These are phyloP conservation scores for Neoboletus brunneissimus DNA, from an alignment of 768 basidiomycete genomes.

Conservation along the genomic window DNA sequence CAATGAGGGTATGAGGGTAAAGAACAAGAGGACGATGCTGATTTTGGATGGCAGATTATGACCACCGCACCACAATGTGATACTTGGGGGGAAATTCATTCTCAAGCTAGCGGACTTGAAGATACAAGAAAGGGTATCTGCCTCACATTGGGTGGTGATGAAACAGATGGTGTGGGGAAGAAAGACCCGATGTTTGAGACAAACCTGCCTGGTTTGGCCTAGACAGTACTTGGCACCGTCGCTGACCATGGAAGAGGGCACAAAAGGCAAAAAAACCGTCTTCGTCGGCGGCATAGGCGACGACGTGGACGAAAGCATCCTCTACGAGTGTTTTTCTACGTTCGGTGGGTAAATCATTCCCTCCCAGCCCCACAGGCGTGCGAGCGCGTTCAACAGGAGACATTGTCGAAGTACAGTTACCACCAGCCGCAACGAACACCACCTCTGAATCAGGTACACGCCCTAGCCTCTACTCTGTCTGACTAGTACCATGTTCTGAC, in stretches of 20 bases:
- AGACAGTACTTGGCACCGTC: neutral
- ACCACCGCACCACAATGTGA: neutral
- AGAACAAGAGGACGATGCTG: neutral
- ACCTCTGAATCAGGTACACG: constrained; percentile 54
- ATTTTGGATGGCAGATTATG: neutral
- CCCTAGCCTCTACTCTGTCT: neutral
- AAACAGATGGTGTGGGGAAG: constrained; percentile 6
- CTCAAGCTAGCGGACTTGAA: neutral
- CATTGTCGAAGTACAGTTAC: constrained; percentile 88
- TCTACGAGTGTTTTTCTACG: constrained; percentile 79
- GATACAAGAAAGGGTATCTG: neutral
- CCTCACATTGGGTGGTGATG: neutral
- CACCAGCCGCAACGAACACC: constrained; percentile 71
- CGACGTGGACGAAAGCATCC: constrained; percentile 73
- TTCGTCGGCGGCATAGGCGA: constrained; percentile 83
- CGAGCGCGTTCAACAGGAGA: constrained; percentile 57
- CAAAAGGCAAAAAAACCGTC: constrained; percentile 80
- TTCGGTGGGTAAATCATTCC: constrained; percentile 60
- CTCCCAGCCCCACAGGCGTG: neutral
- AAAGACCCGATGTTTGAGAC: constrained; percentile 13
- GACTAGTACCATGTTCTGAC: constrained; percentile 1
- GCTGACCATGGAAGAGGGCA: constrained; percentile 72
- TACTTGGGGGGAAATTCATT: neutral
- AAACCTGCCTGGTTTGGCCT: constrained; percentile 9
- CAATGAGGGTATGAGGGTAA: neutral